Percentiles rank a stretch among this genome's conserved stretches.
Conservation (phyloP, 2,329 filamentous ascomycete species). For the Polychaeton citri region DNA sequence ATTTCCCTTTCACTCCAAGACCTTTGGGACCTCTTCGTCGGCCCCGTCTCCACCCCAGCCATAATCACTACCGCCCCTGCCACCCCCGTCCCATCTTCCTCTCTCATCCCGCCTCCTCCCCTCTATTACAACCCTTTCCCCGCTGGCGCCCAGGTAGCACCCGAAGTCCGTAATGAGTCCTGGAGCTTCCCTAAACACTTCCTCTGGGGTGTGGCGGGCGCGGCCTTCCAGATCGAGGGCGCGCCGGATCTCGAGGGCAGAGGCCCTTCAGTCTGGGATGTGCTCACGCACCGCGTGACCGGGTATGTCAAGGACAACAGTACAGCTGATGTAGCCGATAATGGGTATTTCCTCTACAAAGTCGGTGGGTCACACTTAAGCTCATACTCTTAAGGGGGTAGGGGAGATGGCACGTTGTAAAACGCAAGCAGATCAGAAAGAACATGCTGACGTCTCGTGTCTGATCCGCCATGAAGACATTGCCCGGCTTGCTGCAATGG, state of each 20-base stretch:
- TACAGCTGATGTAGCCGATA: conserved; percentile 33
- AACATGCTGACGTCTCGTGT: too few species aligned
- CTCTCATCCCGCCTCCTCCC: conserved; percentile 21
- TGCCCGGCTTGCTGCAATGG: conserved; percentile 26
- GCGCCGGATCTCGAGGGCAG: conserved; percentile 17
- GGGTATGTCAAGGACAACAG: conserved; percentile 31
- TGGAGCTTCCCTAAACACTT: conserved; percentile 20
- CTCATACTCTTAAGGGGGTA: too few species aligned
- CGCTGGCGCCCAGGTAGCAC: conserved; percentile 17
- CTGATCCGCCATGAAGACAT: conserved; percentile 8
- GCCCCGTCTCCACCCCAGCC: conserved; percentile 13
- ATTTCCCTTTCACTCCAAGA: conserved; percentile 15
- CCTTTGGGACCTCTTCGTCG: conserved; percentile 19
- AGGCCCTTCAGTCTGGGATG: conserved; percentile 16
- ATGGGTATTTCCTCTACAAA: neutral
- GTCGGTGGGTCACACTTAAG: neutral
- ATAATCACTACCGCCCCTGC: conserved; percentile 18
- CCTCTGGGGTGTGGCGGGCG: conserved; percentile 20
- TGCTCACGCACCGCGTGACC: conserved; percentile 21
- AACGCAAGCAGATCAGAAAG: too few species aligned
- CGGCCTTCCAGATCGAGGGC: conserved; percentile 22
- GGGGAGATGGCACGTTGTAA: too few species aligned
- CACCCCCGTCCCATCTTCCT: conserved; percentile 22
- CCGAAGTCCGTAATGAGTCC: conserved; percentile 16
- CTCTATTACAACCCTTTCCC: conserved; percentile 21